Evolutionary conservation across 441 rosid species (phyloP), one percentile per base, ranked within the genome.

Genomic region (Populus trichocarpa): DNA sequence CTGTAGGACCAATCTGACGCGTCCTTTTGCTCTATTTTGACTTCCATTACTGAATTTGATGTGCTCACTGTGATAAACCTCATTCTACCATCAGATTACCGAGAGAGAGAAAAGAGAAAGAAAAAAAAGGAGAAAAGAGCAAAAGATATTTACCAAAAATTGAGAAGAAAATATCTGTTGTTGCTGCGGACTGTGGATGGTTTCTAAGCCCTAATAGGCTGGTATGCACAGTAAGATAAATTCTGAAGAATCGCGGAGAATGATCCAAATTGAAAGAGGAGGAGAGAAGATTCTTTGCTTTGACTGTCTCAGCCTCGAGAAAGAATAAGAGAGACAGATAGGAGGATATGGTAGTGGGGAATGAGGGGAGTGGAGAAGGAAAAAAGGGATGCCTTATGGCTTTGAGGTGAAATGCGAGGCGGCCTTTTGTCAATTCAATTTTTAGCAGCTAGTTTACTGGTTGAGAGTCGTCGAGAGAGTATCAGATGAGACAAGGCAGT

Each of bases 1-100:
- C 90, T 90, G 84, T 94, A 94, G 22, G 78, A 81, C 99, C 99
- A 96, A 85, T 91, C 93, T 7, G 82, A 89, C 1, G 92, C 96
- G 80, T 94, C 96, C 14, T 84, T 84, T 68, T 77, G 81, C 77
- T 86, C 89, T 40, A 94, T 74, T 84, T 81, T 75, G 81, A 85
- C 73, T 78, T 89, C 95, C 92, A 88, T 88, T 46, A 32, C 57
- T 50, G 20, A 50, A 50, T 14, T 50, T 14, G 57, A 50, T 50
- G 18, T 50, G 57, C 57, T 50, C 57, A 50, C 57, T 50, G 57
- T 16, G 57, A 50, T 50, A 5, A 50, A 50, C 57, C 20, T 50
- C 57, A 50, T 50, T 16, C 57, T 16, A 50, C 7, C 57, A 16
- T 50, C 57, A 50, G 57, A 50, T 50, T 14, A 50, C 57, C n/a